phyloP scores from a whole-genome alignment of 2,329 filamentous ascomycete genomes.

The Cladophialophora yegresii region DNA sequence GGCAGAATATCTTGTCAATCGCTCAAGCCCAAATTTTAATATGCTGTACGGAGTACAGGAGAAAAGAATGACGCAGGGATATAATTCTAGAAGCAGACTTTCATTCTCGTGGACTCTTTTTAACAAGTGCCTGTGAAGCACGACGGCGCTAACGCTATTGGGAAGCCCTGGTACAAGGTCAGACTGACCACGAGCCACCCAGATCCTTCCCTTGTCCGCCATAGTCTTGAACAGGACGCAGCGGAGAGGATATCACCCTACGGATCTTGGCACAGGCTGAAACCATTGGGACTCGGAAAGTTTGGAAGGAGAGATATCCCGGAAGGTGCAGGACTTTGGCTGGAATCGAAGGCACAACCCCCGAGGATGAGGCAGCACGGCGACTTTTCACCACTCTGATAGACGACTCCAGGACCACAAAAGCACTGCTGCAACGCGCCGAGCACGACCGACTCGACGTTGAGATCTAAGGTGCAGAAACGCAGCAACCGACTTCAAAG shows the following conservation, averaged over 20 bases:
- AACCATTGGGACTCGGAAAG: not conserved
- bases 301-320: not conserved
- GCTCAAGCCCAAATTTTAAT: not conserved
- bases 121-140: not conserved
- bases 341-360: not conserved
- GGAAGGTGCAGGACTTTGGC: not conserved
- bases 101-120: too few relatives aligned
- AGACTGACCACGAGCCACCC: not conserved
- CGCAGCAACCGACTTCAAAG: not conserved
- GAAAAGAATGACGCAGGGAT: not conserved
- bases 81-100: not conserved
- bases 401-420: too few relatives aligned
- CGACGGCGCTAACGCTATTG: constrained; percentile 10
- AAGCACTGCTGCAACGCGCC: not conserved
- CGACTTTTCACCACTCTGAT: not conserved
- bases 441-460: not conserved
- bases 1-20: constrained; percentile 11
- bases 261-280: not conserved
- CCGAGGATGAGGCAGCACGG: not conserved
- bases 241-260: not conserved
- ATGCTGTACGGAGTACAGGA: not conserved
- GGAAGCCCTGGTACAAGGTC: constrained; percentile 1
- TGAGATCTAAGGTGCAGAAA: too few relatives aligned
- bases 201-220: not conserved
- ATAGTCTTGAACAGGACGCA: not conserved